Evolutionary conservation across 345 rosid species (phyloP).

Genomic region (Lumnitzera littorea): DNA sequence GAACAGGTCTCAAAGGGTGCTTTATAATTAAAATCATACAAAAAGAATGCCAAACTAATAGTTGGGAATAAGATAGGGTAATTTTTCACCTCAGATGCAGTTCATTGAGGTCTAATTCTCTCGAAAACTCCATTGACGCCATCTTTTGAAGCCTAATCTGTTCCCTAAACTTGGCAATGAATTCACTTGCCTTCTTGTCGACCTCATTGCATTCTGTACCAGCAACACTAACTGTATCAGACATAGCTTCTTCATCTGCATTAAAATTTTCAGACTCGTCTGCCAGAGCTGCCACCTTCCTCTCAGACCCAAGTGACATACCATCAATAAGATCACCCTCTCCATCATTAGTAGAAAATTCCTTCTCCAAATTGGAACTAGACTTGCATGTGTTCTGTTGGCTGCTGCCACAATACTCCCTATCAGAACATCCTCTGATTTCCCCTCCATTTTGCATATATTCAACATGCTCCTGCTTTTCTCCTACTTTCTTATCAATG

Average conservation of each 20-base stretch:
- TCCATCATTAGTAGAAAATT: background rate
- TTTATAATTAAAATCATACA: background rate
- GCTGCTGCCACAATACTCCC: background rate
- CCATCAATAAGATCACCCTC: constrained; percentile 8
- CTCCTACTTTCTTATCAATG: constrained; percentile 8
- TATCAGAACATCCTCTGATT: background rate
- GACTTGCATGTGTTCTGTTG: background rate
- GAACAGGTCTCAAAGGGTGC: too few species aligned
- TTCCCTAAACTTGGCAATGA: constrained; percentile 83
- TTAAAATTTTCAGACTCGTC: constrained; percentile 15
- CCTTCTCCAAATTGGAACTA: background rate
- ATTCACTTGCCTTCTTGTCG: constrained; percentile 91
- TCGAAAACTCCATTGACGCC: constrained; percentile 43
- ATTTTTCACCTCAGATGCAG: constrained; percentile 28
- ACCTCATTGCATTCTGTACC: constrained; percentile 33
- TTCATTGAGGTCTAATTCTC: constrained; percentile 23
- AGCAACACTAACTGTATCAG: constrained; percentile 15
- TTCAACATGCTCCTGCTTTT: constrained; percentile 5
- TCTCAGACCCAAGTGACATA: constrained; percentile 15
- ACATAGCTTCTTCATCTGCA: constrained; percentile 19
- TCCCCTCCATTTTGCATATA: constrained; percentile 15
- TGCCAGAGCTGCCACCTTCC: constrained; percentile 9
- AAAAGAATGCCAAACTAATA: background rate
- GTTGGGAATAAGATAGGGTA: background rate
- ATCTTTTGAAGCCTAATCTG: constrained; percentile 82